A percentile compares a stretch with the other conserved stretches of the same genome.
These are phyloP conservation scores for Spergularia azorica DNA, from an alignment of 179 eudicot genomes.

Conservation along the genomic window DNA sequence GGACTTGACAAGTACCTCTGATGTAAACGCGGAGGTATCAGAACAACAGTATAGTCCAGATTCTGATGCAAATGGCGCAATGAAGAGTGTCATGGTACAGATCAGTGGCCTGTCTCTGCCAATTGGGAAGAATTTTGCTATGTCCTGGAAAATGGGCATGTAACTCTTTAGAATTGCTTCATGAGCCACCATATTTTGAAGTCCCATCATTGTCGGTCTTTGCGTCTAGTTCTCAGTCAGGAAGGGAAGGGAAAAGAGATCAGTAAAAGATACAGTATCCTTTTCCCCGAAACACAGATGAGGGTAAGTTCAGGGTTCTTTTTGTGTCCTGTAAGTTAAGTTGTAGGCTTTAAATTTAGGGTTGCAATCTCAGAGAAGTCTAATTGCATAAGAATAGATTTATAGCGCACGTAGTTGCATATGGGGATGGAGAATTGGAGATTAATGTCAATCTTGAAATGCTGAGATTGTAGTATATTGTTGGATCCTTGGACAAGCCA, in stretches of 20 bases:
- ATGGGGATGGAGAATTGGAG: background rate
- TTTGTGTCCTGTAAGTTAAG: no score
- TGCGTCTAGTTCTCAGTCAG: background rate
- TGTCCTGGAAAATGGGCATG: constrained; percentile 78
- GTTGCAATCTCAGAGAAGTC: background rate
- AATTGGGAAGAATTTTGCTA: constrained; percentile 66
- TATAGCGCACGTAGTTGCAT: background rate
- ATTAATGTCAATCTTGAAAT: background rate
- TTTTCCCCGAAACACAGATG: constrained; percentile 5
- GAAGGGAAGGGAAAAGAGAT: constrained; percentile 7
- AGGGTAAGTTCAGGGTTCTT: no score
- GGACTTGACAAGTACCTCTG: constrained; percentile 29
- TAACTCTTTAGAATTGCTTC: constrained; percentile 20
- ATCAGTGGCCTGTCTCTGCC: constrained; percentile 73
- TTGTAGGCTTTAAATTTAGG: background rate
- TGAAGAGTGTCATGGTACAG: constrained; percentile 66
- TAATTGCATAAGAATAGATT: background rate
- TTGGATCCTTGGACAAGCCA: background rate
- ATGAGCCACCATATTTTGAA: background rate
- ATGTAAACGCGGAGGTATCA: constrained; percentile 31
- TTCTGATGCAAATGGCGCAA: constrained; percentile 40
- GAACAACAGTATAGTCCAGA: constrained; percentile 42
- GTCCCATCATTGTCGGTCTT: no score
- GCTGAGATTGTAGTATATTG: background rate
- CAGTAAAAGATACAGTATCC: background rate